Base-by-base conservation (phyloP, 164 flowering plant genomes). In the Vitis rupestris region DNA sequence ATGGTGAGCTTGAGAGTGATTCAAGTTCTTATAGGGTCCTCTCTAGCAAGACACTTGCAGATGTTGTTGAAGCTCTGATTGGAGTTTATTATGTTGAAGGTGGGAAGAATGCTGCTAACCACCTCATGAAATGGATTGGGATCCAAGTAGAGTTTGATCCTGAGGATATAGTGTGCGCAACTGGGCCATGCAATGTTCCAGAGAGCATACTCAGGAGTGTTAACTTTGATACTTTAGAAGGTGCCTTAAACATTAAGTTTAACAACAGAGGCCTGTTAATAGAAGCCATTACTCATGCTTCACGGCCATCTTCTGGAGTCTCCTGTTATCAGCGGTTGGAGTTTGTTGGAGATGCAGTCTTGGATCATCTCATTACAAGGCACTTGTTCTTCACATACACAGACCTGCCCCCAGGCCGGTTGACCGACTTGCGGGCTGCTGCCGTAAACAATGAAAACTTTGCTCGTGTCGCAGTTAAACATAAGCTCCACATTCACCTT, bases 381-480 rank as follows among this genome's bases (percentile, higher is more conserved):
- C 89, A 91, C 79, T 80, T 96, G 76, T 96, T 96, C 76, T 96
- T 96, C 77, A 86, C 88, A 1, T 96, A 96, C 81, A 90, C 92
- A 5, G 89, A 92, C 84, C 82, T 96, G 17, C 98, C 99, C 10
- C 99, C 99, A 2, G 99, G 99, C 30, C 93, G 99, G 54, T 80
- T 96, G 80, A 96, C 98, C 11, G 99, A 96, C 73, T 77, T 96
- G 69, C 87, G 99, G 79, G 99, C 99, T 75, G 99, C 99, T 59
- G 99, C 99, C 67, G 99, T 96, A 29, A 96, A 96, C 80, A 96
- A 96, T 75, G 98, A 96, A 71, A 96, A 93, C 66, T 96, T 96
- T 84, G 99, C 99, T 29, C 97, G 98, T 58, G 94, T 96, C 66
- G 95, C 97, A 2, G 98, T 96, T 65, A 96, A 92, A 78, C 97